Conservation (phyloP, 345 rosid species). For the Toxicodendron radicans region DNA sequence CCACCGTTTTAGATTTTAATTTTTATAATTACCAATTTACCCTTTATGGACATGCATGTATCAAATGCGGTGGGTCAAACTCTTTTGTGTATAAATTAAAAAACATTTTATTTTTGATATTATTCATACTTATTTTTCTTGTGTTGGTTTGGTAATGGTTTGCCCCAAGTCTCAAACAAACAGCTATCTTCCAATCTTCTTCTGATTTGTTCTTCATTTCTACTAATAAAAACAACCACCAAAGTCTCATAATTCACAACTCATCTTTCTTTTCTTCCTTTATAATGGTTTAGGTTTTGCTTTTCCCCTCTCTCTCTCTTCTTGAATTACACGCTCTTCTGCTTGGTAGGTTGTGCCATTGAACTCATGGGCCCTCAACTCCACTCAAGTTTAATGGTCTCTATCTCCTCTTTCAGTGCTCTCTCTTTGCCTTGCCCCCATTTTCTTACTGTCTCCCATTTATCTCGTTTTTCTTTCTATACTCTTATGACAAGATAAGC, state of each 20-base stretch:
- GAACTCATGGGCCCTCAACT: constrained; percentile 56
- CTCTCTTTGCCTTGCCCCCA: constrained; percentile 30
- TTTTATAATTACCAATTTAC: constrained; percentile 8
- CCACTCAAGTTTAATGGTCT: constrained; percentile 51
- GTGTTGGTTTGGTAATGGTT: background rate
- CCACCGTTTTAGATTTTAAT: no score
- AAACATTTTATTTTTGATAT: constrained; percentile 8
- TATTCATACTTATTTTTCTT: background rate
- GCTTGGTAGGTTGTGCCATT: constrained; percentile 60
- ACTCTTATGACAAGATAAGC: constrained; percentile 24
- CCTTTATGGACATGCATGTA: constrained; percentile 11
- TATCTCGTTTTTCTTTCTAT: constrained; percentile 17
- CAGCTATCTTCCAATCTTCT: constrained; percentile 32
- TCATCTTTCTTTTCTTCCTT: constrained; percentile 18
- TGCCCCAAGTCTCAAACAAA: constrained; percentile 17
- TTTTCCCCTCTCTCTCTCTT: constrained; percentile 28
- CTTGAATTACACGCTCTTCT: constrained; percentile 27
- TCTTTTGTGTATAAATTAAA: no score
- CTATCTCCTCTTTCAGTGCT: constrained; percentile 44
- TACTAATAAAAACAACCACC: constrained; percentile 27
- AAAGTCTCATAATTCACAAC: constrained; percentile 33
- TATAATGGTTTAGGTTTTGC: constrained; percentile 43
- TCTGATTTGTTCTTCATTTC: constrained; percentile 19
- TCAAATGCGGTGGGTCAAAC: constrained; percentile 19
- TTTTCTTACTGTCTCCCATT: constrained; percentile 46